phyloP scores from a whole-genome alignment of 495 filamentous ascomycete genomes.

The Bacidia rubella region DNA sequence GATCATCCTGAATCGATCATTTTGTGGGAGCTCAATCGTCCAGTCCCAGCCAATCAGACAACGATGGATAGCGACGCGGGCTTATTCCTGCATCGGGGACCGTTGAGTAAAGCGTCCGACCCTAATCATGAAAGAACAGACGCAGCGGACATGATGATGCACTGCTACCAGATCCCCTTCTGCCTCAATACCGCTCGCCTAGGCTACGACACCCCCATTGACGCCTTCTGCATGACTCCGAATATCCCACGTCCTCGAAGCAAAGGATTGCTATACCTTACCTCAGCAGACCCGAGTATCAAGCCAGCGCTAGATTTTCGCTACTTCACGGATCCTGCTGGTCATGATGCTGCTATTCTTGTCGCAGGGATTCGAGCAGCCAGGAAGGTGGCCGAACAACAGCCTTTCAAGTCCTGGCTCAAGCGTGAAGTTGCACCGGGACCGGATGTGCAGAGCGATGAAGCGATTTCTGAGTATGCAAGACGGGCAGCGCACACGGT shows the following conservation, averaged over 20 bases:
- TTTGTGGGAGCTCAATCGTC: constrained; percentile 70
- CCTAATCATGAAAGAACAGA: constrained; percentile 51
- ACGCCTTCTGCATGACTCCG: constrained; percentile 86
- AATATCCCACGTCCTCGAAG: constrained; percentile 77
- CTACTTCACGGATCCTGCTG: constrained; percentile 76
- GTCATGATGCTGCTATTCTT: constrained; percentile 69
- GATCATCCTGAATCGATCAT: constrained; percentile 71
- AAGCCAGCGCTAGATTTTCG: constrained; percentile 77
- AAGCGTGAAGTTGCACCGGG: constrained; percentile 69
- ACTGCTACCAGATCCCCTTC: constrained; percentile 83
- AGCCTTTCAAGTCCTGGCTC: constrained; percentile 67
- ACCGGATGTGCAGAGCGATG: constrained; percentile 50
- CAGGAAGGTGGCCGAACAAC: constrained; percentile 52
- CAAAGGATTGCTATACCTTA: constrained; percentile 58
- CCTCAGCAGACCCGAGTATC: constrained; percentile 51
- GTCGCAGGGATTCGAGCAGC: constrained; percentile 65
- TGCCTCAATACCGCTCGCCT: constrained; percentile 57
- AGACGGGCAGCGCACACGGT: constrained; percentile 67
- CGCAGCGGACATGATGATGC: constrained; percentile 76
- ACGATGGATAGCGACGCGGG: constrained; percentile 79
- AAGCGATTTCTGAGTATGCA: constrained; percentile 60
- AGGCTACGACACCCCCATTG: constrained; percentile 56
- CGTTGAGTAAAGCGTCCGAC: constrained; percentile 35
- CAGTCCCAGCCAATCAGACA: constrained; percentile 61
- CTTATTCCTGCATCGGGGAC: constrained; percentile 65